A percentile compares a stretch with the other conserved stretches of the same genome.
Evolutionary conservation across 1,139 yeast genomes (phyloP).

Genomic region (Kodamaea ohmeri): DNA sequence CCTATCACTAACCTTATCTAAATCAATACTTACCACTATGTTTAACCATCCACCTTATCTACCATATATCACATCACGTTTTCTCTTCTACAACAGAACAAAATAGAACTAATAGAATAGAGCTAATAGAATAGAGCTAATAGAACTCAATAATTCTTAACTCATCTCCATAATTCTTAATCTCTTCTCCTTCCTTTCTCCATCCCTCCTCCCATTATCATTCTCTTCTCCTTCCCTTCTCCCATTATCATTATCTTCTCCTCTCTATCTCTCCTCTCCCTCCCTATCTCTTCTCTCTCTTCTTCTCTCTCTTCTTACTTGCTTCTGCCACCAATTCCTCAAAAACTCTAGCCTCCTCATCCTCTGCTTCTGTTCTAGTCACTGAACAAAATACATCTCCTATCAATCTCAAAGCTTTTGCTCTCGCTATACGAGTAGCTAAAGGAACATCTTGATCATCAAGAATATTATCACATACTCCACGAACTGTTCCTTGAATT

Average conservation of each 20-base stretch:
- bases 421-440: constrained; percentile 65
- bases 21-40: no score
- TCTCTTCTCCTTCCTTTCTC: no score
- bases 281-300: constrained; percentile 18
- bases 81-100: no score
- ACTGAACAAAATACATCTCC: constrained; percentile 71
- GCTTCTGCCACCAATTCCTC: constrained; percentile 94
- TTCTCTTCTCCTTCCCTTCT: not conserved
- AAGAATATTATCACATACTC: constrained; percentile 78
- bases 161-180: no score
- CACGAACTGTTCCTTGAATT: constrained; percentile 82
- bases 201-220: no score
- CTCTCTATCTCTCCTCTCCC: not conserved
- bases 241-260: not conserved
- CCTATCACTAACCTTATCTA: no score
- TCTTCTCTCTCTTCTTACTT: constrained; percentile 69
- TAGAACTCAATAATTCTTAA: no score
- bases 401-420: constrained; percentile 69
- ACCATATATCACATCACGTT: no score
- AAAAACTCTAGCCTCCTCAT: constrained; percentile 86
- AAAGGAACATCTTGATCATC: constrained; percentile 59
- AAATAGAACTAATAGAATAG: no score
- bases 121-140: no score
- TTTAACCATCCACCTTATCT: no score
- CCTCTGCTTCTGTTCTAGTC: constrained; percentile 77